These are phyloP conservation scores for Fraxinus sp. DNA, from an alignment of 305 asterid species.

Conservation along the genomic window DNA sequence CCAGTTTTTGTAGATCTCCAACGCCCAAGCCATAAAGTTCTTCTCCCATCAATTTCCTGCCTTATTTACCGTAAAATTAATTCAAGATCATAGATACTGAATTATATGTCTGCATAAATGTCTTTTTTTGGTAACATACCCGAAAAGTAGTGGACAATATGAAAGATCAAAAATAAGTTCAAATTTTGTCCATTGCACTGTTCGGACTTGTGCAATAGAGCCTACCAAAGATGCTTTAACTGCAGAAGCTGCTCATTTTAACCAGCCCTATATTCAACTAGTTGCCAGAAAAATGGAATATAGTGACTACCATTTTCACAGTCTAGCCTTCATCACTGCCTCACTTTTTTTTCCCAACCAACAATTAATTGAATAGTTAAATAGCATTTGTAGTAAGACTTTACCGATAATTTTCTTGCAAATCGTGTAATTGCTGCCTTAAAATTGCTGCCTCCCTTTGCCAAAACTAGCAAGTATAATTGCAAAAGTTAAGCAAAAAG, in stretches of 20 bases:
- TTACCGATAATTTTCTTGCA: constrained; percentile 75
- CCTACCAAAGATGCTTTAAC: neutral
- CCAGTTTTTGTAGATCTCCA: constrained; percentile 54
- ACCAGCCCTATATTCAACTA: neutral
- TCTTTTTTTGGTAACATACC: neutral
- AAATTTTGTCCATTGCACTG: neutral
- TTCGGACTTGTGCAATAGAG: neutral
- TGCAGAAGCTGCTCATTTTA: neutral
- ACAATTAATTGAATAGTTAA: neutral
- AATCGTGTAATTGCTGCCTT: constrained; percentile 61
- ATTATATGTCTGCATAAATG: neutral
- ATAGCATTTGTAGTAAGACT: neutral
- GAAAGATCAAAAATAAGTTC: neutral
- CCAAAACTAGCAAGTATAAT: constrained; percentile 60
- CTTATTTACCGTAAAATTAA: neutral
- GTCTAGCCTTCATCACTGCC: neutral
- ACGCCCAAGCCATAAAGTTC: constrained; percentile 57
- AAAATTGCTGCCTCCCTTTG: constrained; percentile 72
- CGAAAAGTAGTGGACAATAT: neutral
- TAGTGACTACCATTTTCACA: neutral
- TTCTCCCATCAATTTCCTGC: constrained; percentile 77
- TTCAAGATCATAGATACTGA: neutral
- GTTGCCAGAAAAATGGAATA: neutral
- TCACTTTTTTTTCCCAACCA: neutral
- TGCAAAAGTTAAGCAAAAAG: constrained; percentile 6